These are phyloP conservation scores for Entrophospora sp. DNA, from an alignment of 192 early-diverging fungal species.

Conservation along the genomic window DNA sequence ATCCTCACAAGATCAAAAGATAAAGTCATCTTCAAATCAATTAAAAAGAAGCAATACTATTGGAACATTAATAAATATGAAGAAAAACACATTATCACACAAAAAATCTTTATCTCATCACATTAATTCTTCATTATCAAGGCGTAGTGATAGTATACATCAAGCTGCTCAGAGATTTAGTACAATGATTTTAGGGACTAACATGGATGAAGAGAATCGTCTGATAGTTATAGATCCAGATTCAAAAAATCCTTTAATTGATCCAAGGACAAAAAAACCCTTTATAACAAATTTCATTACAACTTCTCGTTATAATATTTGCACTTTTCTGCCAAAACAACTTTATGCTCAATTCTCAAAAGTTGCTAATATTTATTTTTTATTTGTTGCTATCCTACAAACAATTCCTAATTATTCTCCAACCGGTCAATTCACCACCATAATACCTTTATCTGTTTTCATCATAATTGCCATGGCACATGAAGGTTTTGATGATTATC, in stretches of 20 bases:
- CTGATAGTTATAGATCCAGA: slow-evolving; percentile 24
- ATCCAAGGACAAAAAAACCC: slow-evolving; percentile 33
- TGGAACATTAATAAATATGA: too few species aligned
- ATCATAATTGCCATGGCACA: slow-evolving; percentile 69
- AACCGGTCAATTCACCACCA: slow-evolving; percentile 71
- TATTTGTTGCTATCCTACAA: slow-evolving; percentile 52
- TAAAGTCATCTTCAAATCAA: too few species aligned
- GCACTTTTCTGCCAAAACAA: slow-evolving; percentile 54
- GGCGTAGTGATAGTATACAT: background rate
- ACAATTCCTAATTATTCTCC: slow-evolving; percentile 61
- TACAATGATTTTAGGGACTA: slow-evolving; percentile 1
- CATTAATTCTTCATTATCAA: background rate
- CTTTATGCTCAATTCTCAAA: slow-evolving; percentile 59
- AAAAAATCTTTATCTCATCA: too few species aligned
- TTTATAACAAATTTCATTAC: slow-evolving; percentile 53
- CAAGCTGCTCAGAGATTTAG: background rate
- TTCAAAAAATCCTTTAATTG: slow-evolving; percentile 25
- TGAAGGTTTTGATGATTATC: slow-evolving; percentile 66
- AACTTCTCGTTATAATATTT: slow-evolving; percentile 53
- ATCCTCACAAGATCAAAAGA: too few species aligned
- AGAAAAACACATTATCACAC: too few species aligned
- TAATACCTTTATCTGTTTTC: slow-evolving; percentile 65
- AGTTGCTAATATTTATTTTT: slow-evolving; percentile 61
- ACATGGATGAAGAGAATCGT: background rate
- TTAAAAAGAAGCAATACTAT: too few species aligned